Conservation (phyloP, 225 moss, liverwort and hornwort species). For the Marchantia paleacea region DNA sequence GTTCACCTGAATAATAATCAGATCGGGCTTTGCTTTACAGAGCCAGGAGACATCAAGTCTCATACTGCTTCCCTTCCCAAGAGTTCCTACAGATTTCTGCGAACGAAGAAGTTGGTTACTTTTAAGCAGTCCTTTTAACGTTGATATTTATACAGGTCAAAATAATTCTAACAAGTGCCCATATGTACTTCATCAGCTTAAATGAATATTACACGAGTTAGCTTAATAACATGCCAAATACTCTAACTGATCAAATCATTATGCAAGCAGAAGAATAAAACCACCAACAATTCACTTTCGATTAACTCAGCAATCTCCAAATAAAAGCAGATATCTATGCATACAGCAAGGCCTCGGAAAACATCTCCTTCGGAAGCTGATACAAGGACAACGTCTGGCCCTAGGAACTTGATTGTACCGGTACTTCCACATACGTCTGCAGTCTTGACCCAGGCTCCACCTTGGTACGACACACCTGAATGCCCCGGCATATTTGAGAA, state of each 20-base stretch:
- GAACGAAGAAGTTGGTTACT: conserved; percentile 4
- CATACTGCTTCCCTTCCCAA: conserved; percentile 50
- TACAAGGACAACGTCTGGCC: background rate
- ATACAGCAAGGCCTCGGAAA: background rate
- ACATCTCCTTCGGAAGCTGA: background rate
- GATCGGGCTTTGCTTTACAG: conserved; percentile 59
- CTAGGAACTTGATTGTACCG: conserved; percentile 10
- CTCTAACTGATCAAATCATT: background rate
- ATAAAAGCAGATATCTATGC: background rate
- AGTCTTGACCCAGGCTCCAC: conserved; percentile 17
- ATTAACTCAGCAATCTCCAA: no score
- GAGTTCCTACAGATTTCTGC: conserved; percentile 49
- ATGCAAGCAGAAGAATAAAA: no score
- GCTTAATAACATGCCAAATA: background rate
- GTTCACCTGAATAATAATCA: conserved; percentile 57
- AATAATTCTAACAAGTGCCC: background rate
- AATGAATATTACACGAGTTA: no score
- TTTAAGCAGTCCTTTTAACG: background rate
- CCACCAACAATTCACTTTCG: no score
- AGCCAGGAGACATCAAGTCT: conserved; percentile 65
- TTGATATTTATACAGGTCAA: background rate
- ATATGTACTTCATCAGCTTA: no score
- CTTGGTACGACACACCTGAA: conserved; percentile 22
- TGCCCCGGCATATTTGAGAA: background rate
- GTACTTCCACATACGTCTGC: conserved; percentile 22